Evolutionary conservation across 306 rosid species (phyloP).

Genomic region (Sindora glabra): DNA sequence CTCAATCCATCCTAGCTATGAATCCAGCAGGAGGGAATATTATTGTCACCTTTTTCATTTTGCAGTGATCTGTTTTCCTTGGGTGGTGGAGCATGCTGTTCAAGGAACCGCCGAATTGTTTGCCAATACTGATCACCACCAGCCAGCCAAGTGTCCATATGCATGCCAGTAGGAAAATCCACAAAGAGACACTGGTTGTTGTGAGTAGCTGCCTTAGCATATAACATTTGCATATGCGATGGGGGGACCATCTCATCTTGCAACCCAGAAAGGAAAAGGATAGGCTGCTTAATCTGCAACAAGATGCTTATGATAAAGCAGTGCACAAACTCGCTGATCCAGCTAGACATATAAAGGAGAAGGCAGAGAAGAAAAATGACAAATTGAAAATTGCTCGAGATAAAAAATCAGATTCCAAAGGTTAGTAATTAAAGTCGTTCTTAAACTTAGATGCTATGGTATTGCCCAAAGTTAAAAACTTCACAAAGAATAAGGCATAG

Average conservation of each 20-base stretch:
- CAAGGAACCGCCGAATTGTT: conserved; percentile 65
- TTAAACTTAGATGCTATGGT: background rate
- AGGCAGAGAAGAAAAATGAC: background rate
- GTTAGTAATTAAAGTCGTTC: conserved; percentile 1
- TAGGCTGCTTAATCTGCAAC: conserved; percentile 85
- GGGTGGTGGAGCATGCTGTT: conserved; percentile 42
- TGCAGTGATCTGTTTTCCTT: conserved; percentile 43
- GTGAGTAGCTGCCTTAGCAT: conserved; percentile 92
- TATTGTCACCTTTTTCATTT: conserved; percentile 35
- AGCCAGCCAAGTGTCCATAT: conserved; percentile 92
- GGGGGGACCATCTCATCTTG: conserved; percentile 99
- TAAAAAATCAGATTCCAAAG: background rate
- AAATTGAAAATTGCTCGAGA: background rate
- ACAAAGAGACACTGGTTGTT: conserved; percentile 65
- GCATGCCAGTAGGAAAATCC: conserved; percentile 94
- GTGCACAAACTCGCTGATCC: conserved; percentile 2
- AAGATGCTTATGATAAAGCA: conserved; percentile 5
- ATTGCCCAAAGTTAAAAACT: background rate
- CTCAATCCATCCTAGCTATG: conserved; percentile 6
- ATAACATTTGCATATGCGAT: conserved; percentile 75
- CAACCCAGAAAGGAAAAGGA: conserved; percentile 88
- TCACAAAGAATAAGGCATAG: background rate
- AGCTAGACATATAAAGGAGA: conserved; percentile 5
- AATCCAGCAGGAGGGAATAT: background rate
- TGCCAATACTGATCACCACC: conserved; percentile 95